Evolutionary conservation across 352 stramenopile species (phyloP).

Genomic region (Discostella stelligera): DNA sequence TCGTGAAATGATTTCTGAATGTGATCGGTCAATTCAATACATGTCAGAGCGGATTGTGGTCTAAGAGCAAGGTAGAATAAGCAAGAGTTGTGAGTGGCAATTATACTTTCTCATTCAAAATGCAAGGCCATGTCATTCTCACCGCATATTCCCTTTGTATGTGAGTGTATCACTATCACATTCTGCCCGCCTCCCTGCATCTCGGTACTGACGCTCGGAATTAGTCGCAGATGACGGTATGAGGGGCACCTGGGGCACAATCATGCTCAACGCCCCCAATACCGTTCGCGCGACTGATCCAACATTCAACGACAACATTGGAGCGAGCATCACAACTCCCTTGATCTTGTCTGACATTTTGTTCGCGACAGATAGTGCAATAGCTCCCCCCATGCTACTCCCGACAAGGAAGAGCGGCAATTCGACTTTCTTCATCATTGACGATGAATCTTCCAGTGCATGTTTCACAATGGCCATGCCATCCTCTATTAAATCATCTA

Average conservation of each 20-base stretch:
- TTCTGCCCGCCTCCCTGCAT: slow-evolving; percentile 62
- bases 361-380: slow-evolving; percentile 66
- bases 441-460: slow-evolving; percentile 33
- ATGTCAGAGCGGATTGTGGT: slow-evolving; percentile 61
- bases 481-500: slow-evolving; percentile 61
- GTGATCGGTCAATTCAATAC: slow-evolving; percentile 60
- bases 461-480: slow-evolving; percentile 56
- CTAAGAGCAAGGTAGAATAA: slow-evolving; percentile 13
- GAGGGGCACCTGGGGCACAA: slow-evolving; percentile 47
- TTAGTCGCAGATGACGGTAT: slow-evolving; percentile 66
- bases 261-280: slow-evolving; percentile 43
- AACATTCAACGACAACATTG: slow-evolving; percentile 75
- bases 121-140: slow-evolving; percentile 4
- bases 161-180: slow-evolving; percentile 64
- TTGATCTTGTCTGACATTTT: slow-evolving; percentile 21
- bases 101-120: background rate
- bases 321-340: slow-evolving; percentile 69
- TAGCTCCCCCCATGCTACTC: slow-evolving; percentile 75
- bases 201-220: slow-evolving; percentile 71
- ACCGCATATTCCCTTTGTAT: slow-evolving; percentile 42
- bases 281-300: slow-evolving; percentile 32
- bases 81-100: slow-evolving; percentile 9
- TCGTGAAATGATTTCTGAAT: slow-evolving; percentile 50
- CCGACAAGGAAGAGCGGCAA: slow-evolving; percentile 68
- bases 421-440: background rate